Evolutionary conservation across 305 asterid species (phyloP), one percentile per base, ranked within the genome.

Genomic region (Vinca major): DNA sequence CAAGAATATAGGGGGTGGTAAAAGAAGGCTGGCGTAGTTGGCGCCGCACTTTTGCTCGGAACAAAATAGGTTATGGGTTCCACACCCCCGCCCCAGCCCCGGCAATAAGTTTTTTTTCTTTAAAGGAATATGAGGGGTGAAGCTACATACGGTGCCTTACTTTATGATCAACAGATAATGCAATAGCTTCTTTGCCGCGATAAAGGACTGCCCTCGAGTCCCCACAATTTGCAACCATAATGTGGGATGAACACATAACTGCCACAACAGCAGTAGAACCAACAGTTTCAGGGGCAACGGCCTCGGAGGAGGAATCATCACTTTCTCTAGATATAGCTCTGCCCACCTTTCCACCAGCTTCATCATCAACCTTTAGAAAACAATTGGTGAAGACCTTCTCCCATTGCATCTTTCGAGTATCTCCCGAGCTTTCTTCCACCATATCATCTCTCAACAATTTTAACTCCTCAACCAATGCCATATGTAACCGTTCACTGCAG

Each of bases 181-280:
- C 79, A 8, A 91, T 58, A 0, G 89, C 95, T 81, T 91, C 96
- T 81, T 86, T 91, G 74, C 97, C 95, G 53, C 96, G 97, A 63
- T 81, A 91, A 65, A 91, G 89, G 64, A 91, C 95, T 57, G 95
- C 97, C 79, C 96, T 79, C 1, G 97, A 91, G 80, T 89, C 96
- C 73, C 97, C 97, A 20, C 96, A 89, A 66, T 91, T 91, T 49
- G 92, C 88, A 69, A 89, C 97, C 76, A 91, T 68, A 43, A 91
- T 86, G 77, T 91, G 96, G 70, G 97, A 91, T 13, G 97, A 86
- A 71, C 89, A 87, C 50, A 91, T 76, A 51, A 89, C 84, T 2
- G 90, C 95, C 79, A 87, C 90, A 61, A 91, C 92, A 3, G 96
- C 97, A 52, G 96, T 91, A 3, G 97, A 87, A 62, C 97, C 97